These are phyloP conservation scores for Halophytophthora batemanensis DNA, from an alignment of 352 stramenopile genomes.

Conservation along the genomic window DNA sequence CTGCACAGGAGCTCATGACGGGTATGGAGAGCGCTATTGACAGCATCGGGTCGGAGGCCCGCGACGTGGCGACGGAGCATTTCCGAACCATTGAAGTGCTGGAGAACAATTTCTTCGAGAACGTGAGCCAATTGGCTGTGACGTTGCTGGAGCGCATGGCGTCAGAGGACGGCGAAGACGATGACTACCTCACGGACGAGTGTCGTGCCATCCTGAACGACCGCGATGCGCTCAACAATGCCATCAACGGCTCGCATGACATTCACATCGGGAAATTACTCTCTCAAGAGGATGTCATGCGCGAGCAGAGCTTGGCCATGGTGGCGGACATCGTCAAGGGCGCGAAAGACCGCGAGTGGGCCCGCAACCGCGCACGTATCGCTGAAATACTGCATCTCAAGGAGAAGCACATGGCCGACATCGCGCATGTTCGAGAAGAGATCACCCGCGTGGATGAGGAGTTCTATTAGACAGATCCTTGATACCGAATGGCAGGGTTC, in stretches of 20 bases:
- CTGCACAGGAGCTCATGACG: constrained; percentile 60
- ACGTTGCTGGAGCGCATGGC: constrained; percentile 74
- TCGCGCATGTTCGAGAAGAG: constrained; percentile 63
- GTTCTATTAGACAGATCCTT: constrained; percentile 43
- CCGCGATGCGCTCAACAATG: constrained; percentile 79
- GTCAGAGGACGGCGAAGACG: constrained; percentile 72
- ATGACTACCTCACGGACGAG: constrained; percentile 77
- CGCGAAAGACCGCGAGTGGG: constrained; percentile 67
- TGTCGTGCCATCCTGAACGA: constrained; percentile 81
- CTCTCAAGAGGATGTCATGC: constrained; percentile 81
- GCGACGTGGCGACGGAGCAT: constrained; percentile 71
- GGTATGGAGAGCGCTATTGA: constrained; percentile 67
- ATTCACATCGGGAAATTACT: constrained; percentile 90
- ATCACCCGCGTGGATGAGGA: constrained; percentile 77
- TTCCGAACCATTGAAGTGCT: constrained; percentile 89
- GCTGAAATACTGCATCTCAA: constrained; percentile 74
- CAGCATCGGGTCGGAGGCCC: constrained; percentile 50
- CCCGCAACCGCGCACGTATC: constrained; percentile 67
- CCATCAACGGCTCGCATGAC: constrained; percentile 89
- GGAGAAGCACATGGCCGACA: constrained; percentile 64
- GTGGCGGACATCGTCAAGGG: constrained; percentile 61
- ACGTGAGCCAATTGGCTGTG: constrained; percentile 76
- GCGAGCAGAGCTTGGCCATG: constrained; percentile 73
- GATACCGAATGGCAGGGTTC: too few relatives aligned
- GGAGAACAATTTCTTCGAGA: constrained; percentile 91